Base-by-base conservation (phyloP, 140 eudicot genomes). In the Flaveria floridana region DNA sequence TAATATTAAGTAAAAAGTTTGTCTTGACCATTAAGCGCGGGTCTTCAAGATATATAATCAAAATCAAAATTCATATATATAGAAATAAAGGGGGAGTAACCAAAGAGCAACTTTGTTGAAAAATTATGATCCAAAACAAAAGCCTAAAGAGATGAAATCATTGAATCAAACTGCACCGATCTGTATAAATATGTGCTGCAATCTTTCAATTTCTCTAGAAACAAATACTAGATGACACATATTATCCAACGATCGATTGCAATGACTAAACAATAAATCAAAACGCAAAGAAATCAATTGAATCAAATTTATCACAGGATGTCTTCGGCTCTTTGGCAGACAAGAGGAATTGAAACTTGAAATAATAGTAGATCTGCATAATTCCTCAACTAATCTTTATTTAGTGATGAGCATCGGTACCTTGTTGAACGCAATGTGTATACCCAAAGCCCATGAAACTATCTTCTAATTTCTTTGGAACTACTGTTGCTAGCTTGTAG, bases 331-430 rank as follows among this genome's bases (percentile, higher is more conserved):
- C 3, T 46, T 55, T 79, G 89, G 89, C 55, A 87, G 86, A 76
- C 98, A 89, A 84, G 87, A 96, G 77, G 96, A 96, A 82, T 92
- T 96, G 87, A 56, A 90, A 92, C 64, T 92, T 96, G 87, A 56
- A 90, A 92, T 68, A 82, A 85, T 79, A 82, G 78, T 80, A 96
- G 89, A 30, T 92, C 70, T 13, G 39, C 39, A 30, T 30, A 3
- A 30, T 30, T 30, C 39, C 3, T 2, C 39, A 30, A 30, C 39
- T 2, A 30, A 30, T 30, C 39, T 30, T 2, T 30, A 72, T 79
- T 92, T 92, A 64, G 88, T 89, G 87, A 85, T 92, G 98, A 79
- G 96, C 96, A 85, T 92, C 98, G 0, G 98, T 92, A 55, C 92
- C 95, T 67, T 85, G 86, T 79, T 30, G 39, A 30, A 84, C 80